Percentiles rank a stretch among this genome's conserved stretches.
phyloP scores from a whole-genome alignment of 169 alveolate genomes.

The Plasmodium billcollinsi region DNA sequence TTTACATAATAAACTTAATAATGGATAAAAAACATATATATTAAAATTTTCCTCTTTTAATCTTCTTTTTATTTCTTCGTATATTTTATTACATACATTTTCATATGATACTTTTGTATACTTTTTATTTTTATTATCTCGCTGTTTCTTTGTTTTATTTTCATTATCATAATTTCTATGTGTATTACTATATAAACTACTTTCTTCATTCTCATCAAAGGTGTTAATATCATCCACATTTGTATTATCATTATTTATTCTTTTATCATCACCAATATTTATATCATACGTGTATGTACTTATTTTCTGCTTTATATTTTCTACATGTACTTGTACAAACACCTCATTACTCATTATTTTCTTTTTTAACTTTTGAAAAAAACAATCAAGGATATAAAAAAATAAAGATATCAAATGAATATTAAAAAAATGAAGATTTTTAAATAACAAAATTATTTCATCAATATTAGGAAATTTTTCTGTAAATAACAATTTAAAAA shows the following conservation, averaged over 20 bases:
- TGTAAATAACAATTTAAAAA: conserved; percentile 43
- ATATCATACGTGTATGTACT: neutral
- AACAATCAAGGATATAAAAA: conserved; percentile 57
- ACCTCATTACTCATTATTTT: conserved; percentile 32
- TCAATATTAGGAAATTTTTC: conserved; percentile 58
- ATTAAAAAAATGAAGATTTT: conserved; percentile 58
- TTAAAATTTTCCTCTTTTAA: conserved; percentile 42
- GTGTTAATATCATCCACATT: neutral
- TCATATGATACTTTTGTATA: neutral
- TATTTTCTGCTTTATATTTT: neutral
- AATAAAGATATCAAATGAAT: conserved; percentile 49
- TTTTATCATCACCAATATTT: neutral
- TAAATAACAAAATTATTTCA: conserved; percentile 52
- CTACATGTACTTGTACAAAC: conserved; percentile 22
- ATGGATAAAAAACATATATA: conserved; percentile 65
- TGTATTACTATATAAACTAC: too few species aligned
- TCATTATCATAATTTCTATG: too few species aligned
- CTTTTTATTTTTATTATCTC: neutral
- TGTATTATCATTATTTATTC: neutral
- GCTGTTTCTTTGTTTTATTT: too few species aligned
- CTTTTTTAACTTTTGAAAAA: conserved; percentile 47
- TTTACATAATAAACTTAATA: conserved; percentile 60
- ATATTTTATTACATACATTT: conserved; percentile 33
- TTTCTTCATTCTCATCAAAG: neutral
- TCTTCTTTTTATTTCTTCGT: conserved; percentile 31